Evolutionary conservation across 805 yeast species (phyloP).

Genomic region (Suhomyces xylopsoci): DNA sequence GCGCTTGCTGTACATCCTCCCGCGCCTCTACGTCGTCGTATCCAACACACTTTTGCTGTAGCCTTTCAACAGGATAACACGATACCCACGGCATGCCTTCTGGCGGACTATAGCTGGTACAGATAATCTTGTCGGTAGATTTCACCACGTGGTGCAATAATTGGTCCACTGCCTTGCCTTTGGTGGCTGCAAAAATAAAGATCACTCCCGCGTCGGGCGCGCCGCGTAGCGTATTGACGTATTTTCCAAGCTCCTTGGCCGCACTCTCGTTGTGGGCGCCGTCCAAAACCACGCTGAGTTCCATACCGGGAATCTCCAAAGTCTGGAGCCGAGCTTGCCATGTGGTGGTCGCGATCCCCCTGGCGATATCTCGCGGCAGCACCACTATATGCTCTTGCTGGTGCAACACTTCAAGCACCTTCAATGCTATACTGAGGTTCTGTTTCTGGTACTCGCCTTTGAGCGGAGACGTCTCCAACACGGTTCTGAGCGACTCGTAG

Average conservation of each 20-base stretch:
- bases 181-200: slow-evolving; percentile 72
- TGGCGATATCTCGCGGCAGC: slow-evolving; percentile 29
- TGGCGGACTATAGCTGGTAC: slow-evolving; percentile 64
- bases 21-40: slow-evolving; percentile 18
- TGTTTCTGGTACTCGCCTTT: slow-evolving; percentile 70
- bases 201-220: slow-evolving; percentile 32
- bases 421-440: slow-evolving; percentile 67
- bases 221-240: slow-evolving; percentile 30
- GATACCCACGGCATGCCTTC: slow-evolving; percentile 94
- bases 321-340: slow-evolving; percentile 92
- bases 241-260: slow-evolving; percentile 65
- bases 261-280: slow-evolving; percentile 94
- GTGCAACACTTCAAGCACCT: slow-evolving; percentile 43
- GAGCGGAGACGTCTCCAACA: slow-evolving; percentile 45
- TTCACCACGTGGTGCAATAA: slow-evolving; percentile 50
- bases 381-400: slow-evolving; percentile 43
- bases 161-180: slow-evolving; percentile 59
- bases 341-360: slow-evolving; percentile 52
- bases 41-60: slow-evolving; percentile 24
- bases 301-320: slow-evolving; percentile 19
- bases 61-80: slow-evolving; percentile 37
- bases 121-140: slow-evolving; percentile 53
- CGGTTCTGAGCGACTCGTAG: background rate
- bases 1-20: slow-evolving; percentile 11
- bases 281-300: slow-evolving; percentile 54